These are phyloP conservation scores for Hypoxylon sp. DNA, from an alignment of 2,329 filamentous ascomycete genomes.

Conservation along the genomic window DNA sequence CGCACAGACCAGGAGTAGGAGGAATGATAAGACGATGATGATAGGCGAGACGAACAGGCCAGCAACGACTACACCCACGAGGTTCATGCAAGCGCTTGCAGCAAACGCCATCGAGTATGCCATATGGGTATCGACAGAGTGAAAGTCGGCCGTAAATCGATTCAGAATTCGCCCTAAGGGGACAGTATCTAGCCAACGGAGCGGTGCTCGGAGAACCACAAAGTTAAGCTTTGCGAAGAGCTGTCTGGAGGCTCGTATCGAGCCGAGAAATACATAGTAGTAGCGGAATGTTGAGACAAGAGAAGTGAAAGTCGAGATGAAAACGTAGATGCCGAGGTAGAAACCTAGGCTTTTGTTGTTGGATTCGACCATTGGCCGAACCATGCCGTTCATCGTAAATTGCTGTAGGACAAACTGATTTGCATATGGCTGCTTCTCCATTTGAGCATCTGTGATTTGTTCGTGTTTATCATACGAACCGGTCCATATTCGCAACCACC, in stretches of 20 bases:
- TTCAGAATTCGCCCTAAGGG: constrained; percentile 84
- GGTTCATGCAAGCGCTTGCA: constrained; percentile 71
- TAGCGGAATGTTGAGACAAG: constrained; percentile 74
- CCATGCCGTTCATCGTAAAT: constrained; percentile 59
- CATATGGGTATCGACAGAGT: constrained; percentile 77
- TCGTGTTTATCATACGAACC: constrained; percentile 59
- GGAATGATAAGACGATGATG: constrained; percentile 73
- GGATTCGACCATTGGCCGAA: constrained; percentile 50
- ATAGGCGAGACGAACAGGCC: constrained; percentile 77
- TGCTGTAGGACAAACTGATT: constrained; percentile 66
- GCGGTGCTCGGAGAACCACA: constrained; percentile 77
- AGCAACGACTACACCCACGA: constrained; percentile 77
- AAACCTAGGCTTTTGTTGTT: constrained; percentile 65
- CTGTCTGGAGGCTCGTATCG: constrained; percentile 76
- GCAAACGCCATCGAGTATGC: constrained; percentile 74
- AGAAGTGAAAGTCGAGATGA: constrained; percentile 70
- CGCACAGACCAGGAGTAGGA: constrained; percentile 72
- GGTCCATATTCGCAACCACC: constrained; percentile 77
- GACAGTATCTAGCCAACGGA: constrained; percentile 86
- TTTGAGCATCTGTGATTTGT: constrained; percentile 41
- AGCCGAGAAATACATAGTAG: constrained; percentile 74
- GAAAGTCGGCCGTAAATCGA: constrained; percentile 83
- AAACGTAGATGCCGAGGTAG: constrained; percentile 79
- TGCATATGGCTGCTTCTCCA: constrained; percentile 56
- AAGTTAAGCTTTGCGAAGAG: constrained; percentile 78